A percentile compares a stretch with the other conserved stretches of the same genome.
These are phyloP conservation scores for Globisporangium paroecandrum DNA, from an alignment of 352 stramenopile species.

Conservation along the genomic window DNA sequence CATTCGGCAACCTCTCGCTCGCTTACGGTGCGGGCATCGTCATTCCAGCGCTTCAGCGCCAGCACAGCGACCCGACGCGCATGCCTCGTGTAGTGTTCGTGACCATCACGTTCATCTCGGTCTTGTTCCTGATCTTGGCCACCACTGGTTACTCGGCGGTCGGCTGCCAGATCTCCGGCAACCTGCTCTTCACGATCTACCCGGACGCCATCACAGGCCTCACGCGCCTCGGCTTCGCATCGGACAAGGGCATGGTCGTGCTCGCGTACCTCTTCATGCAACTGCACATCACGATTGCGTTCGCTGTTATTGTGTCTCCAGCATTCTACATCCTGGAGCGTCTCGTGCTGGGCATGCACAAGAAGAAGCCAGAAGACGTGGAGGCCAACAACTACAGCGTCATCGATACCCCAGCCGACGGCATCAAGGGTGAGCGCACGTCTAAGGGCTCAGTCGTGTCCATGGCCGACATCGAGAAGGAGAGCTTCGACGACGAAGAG, in stretches of 20 bases:
- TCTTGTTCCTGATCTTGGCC: constrained; percentile 42
- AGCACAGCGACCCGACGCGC: constrained; percentile 46
- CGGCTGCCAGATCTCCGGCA: constrained; percentile 52
- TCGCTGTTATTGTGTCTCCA: constrained; percentile 46
- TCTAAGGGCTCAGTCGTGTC: constrained; percentile 31
- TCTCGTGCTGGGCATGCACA: constrained; percentile 61
- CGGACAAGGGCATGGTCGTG: constrained; percentile 39
- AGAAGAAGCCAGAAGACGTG: constrained; percentile 23
- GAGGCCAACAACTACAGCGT: constrained; percentile 17
- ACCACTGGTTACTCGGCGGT: constrained; percentile 37
- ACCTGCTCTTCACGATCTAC: constrained; percentile 54
- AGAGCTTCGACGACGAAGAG: constrained; percentile 32
- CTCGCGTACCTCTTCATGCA: constrained; percentile 62
- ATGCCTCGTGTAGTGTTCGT: constrained; percentile 53
- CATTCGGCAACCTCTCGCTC: constrained; percentile 47
- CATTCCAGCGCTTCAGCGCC: constrained; percentile 44
- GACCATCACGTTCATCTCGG: constrained; percentile 46
- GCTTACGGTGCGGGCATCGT: constrained; percentile 55
- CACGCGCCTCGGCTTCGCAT: constrained; percentile 39
- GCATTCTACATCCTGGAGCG: constrained; percentile 62
- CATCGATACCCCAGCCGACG: constrained; percentile 10
- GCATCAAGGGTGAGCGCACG: constrained; percentile 15
- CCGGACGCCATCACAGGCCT: constrained; percentile 24
- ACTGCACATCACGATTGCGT: constrained; percentile 43
- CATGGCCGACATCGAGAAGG: constrained; percentile 29